Evolutionary conservation across 2,329 filamentous ascomycete species (phyloP).

Genomic region (Nemania abortiva): DNA sequence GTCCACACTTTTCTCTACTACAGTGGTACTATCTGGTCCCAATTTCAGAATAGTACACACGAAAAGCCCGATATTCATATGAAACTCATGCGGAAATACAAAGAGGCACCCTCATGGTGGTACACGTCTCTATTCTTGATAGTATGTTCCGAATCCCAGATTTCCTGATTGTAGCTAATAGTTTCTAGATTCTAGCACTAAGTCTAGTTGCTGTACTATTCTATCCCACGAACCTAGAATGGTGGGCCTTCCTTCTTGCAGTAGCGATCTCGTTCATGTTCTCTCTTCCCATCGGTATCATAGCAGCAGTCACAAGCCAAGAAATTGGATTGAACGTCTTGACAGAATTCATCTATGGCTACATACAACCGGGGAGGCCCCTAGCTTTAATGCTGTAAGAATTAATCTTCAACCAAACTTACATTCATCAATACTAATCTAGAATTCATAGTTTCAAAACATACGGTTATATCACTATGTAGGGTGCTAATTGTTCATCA

Average conservation of each 20-base stretch:
- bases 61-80: constrained; percentile 73
- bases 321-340: constrained; percentile 80
- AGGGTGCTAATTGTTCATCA: constrained; percentile 47
- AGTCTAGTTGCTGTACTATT: constrained; percentile 67
- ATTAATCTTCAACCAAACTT: background rate
- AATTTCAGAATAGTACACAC: constrained; percentile 68
- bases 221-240: constrained; percentile 74
- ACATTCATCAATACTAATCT: constrained; percentile 38
- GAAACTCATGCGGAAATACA: constrained; percentile 72
- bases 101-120: constrained; percentile 74
- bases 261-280: constrained; percentile 74
- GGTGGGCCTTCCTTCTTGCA: constrained; percentile 79
- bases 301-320: constrained; percentile 77
- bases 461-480: constrained; percentile 72
- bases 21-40: constrained; percentile 73
- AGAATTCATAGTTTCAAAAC: constrained; percentile 67
- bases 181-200: constrained; percentile 62
- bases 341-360: constrained; percentile 80
- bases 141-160: constrained; percentile 54
- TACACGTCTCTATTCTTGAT: constrained; percentile 68
- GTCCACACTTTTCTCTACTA: constrained; percentile 76
- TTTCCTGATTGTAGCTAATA: constrained; percentile 13
- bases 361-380: constrained; percentile 78
- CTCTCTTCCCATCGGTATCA: constrained; percentile 75
- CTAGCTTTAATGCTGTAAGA: constrained; percentile 78